Evolutionary conservation across 1,284 basidiomycete species (phyloP).

Genomic region (Afroboletus lepidellus): DNA sequence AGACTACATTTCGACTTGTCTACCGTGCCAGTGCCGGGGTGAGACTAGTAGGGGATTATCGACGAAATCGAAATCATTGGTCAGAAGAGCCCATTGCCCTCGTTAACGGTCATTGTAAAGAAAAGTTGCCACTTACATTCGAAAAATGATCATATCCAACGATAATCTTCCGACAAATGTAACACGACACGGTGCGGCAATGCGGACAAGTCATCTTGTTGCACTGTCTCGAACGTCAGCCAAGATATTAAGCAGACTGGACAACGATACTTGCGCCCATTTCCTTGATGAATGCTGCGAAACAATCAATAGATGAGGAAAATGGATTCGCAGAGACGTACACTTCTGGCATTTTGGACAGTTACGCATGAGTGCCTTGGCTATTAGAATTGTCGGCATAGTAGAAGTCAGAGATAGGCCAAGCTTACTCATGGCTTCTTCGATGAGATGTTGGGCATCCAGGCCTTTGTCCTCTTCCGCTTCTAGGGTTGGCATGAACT

Average conservation of each 20-base stretch:
- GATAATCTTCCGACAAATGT: constrained; percentile 71
- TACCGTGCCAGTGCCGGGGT: constrained; percentile 18
- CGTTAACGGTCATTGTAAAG: not conserved
- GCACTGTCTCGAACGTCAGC: constrained; percentile 46
- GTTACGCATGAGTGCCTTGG: constrained; percentile 77
- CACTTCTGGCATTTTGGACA: constrained; percentile 80
- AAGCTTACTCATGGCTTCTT: constrained; percentile 83
- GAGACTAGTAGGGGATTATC: constrained; percentile 14
- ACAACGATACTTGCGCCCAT: constrained; percentile 51
- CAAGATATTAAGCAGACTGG: not conserved
- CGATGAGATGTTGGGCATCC: constrained; percentile 72
- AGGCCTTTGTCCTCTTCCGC: constrained; percentile 69
- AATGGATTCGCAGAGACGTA: constrained; percentile 30
- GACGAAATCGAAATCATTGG: not conserved
- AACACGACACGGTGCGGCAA: constrained; percentile 72
- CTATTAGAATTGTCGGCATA: constrained; percentile 38
- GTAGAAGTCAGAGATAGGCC: not conserved
- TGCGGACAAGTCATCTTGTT: constrained; percentile 79
- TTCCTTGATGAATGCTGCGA: constrained; percentile 73
- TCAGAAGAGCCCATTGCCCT: not conserved
- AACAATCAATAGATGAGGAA: not conserved
- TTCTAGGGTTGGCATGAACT: constrained; percentile 42
- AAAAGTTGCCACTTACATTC: constrained; percentile 39
- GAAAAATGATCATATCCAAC: constrained; percentile 79
- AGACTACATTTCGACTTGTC: constrained; percentile 55